These are phyloP conservation scores for Trichoderma harzianum DNA, from an alignment of 2,329 filamentous ascomycete genomes.

Conservation along the genomic window DNA sequence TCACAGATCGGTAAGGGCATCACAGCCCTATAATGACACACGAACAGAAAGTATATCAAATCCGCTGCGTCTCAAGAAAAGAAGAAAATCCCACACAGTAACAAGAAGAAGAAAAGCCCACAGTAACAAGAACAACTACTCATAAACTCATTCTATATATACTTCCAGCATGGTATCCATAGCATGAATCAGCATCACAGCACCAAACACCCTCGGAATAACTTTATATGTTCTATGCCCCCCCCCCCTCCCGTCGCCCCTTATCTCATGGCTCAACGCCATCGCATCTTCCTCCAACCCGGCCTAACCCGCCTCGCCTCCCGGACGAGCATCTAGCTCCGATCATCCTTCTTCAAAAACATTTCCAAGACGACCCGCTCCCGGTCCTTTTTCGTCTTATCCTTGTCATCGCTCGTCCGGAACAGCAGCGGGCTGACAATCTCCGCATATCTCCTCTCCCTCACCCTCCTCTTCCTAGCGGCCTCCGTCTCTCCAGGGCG, in stretches of 20 bases:
- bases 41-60: background rate
- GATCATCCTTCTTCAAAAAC: constrained; percentile 48
- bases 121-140: background rate
- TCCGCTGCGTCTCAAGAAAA: background rate
- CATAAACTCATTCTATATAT: background rate
- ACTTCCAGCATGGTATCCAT: background rate
- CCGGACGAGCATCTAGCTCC: constrained; percentile 27
- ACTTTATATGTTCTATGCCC: background rate
- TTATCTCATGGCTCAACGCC: background rate
- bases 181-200: background rate
- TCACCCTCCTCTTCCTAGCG: constrained; percentile 48
- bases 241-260: background rate
- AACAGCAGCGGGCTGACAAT: constrained; percentile 65
- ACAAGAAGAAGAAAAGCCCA: background rate
- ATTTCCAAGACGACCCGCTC: constrained; percentile 66
- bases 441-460: constrained; percentile 61
- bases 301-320: constrained; percentile 16
- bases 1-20: too few relatives aligned
- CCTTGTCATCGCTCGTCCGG: constrained; percentile 52
- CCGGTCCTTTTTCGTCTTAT: constrained; percentile 56
- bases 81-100: background rate
- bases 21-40: background rate
- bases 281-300: constrained; percentile 3
- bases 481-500: constrained; percentile 34
- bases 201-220: background rate